Evolutionary conservation across 2,329 filamentous ascomycete species (phyloP).

Genomic region (Ceratocystis alfenasii): DNA sequence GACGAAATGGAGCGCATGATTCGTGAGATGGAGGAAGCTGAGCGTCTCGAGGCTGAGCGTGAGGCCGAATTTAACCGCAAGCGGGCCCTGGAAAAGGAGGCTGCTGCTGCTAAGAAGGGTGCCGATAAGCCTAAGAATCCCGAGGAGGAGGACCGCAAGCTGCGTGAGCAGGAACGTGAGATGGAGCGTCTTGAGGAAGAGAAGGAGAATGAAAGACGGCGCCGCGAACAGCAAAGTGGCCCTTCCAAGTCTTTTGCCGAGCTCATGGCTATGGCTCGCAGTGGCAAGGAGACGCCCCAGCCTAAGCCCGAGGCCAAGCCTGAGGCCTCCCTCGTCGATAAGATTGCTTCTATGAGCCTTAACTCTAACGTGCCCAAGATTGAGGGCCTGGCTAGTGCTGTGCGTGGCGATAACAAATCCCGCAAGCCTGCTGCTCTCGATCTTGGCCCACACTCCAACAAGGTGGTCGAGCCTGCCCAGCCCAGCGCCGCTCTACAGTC

Average conservation of each 20-base stretch:
- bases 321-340: constrained; percentile 32
- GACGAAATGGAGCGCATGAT: constrained; percentile 50
- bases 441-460: constrained; percentile 67
- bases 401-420: constrained; percentile 42
- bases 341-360: constrained; percentile 42
- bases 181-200: constrained; percentile 64
- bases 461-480: constrained; percentile 78
- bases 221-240: constrained; percentile 40
- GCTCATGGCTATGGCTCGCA: constrained; percentile 33
- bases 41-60: constrained; percentile 32
- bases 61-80: constrained; percentile 41
- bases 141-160: constrained; percentile 50
- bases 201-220: constrained; percentile 38
- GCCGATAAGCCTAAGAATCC: constrained; percentile 32
- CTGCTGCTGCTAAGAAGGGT: constrained; percentile 37
- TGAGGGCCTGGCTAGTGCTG: constrained; percentile 33
- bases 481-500: constrained; percentile 89
- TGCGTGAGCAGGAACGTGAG: constrained; percentile 60
- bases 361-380: constrained; percentile 39
- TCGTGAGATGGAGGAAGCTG: constrained; percentile 49
- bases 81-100: constrained; percentile 37
- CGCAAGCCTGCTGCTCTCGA: constrained; percentile 80
- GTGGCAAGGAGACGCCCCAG: constrained; percentile 25
- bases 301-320: constrained; percentile 6
- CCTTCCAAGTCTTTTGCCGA: constrained; percentile 42